Conservation (phyloP, 2,329 filamentous ascomycete species). For the Zopfia rhizophila region DNA sequence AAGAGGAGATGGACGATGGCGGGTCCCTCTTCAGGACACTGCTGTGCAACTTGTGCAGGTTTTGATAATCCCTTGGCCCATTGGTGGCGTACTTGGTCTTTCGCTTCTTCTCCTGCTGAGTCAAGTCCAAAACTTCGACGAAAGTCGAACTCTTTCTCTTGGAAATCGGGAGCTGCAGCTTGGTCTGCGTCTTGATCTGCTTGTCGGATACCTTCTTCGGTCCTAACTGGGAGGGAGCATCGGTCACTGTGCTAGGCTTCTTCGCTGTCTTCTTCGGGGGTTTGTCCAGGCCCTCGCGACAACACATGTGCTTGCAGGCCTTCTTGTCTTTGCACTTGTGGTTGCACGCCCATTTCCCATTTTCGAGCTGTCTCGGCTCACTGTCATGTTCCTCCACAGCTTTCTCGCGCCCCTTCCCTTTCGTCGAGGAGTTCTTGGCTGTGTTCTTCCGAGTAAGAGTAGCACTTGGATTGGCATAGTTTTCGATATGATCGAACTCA, state of each 20-base stretch:
- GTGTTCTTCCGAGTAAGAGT: slow-evolving; percentile 31
- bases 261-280: slow-evolving; percentile 58
- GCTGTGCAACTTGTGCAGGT: slow-evolving; percentile 39
- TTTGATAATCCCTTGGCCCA: slow-evolving; percentile 31
- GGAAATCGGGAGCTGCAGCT: slow-evolving; percentile 35
- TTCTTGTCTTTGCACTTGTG: slow-evolving; percentile 73
- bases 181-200: slow-evolving; percentile 36
- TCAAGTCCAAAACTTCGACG: slow-evolving; percentile 47
- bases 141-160: slow-evolving; percentile 36
- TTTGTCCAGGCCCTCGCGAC: slow-evolving; percentile 75
- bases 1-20: slow-evolving; percentile 30
- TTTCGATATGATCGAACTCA: slow-evolving; percentile 64
- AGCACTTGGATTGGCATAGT: slow-evolving; percentile 51
- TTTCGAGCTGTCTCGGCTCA: slow-evolving; percentile 66
- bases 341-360: slow-evolving; percentile 79
- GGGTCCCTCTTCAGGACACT: slow-evolving; percentile 32
- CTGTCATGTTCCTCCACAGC: slow-evolving; percentile 15
- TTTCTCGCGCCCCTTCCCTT: slow-evolving; percentile 12
- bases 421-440: slow-evolving; percentile 26
- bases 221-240: slow-evolving; percentile 14
- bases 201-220: slow-evolving; percentile 10
- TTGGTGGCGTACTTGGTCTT: slow-evolving; percentile 27
- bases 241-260: slow-evolving; percentile 32
- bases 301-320: slow-evolving; percentile 77
- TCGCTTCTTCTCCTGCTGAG: slow-evolving; percentile 41